Evolutionary conservation across 805 yeast genomes (phyloP), one percentile per base, ranked within the genome.

Genomic region (Ogataea saltuana): DNA sequence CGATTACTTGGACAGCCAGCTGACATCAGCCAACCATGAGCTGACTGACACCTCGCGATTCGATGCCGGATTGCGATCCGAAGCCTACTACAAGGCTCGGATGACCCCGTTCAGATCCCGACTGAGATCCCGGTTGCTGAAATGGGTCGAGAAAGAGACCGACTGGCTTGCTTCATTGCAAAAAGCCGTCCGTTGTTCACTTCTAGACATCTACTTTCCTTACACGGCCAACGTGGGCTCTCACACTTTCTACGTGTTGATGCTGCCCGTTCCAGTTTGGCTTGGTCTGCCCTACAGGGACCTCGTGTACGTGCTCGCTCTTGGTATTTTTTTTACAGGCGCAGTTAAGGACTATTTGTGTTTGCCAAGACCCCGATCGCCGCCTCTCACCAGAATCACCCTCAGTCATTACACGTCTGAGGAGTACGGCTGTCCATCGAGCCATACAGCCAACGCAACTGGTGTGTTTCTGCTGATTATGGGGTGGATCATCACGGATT

Each of bases 381-480:
- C 99, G 1, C 98, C 99, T 0, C 64, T 91, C 31, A 87, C 83
- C 58, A 74, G 99, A 55, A 81, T 91, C 53, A 89, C 98, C 8
- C 76, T 91, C 80, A 82, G 90, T 45, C 83, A 85, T n/a, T 87
- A 88, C 52, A 93, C 98, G 0, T 78, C 95, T 3, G 80, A 84
- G 55, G 99, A 91, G 62, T 91, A 91, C 63, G 99, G 99, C 3
- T 88, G 90, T 55, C 99, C 98, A 1, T 80, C 89, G 30, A 83
- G 95, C 3, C 99, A 91, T 63, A 76, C 91, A n/a, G 95, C 97
- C 25, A 93, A 91, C 64, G 97, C 97, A 4, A 81, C 95, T 0
- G 84, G 88, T 0, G 95, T 87, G 3, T 77, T 87, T 0, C 55
- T 88, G 20, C 65, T 83, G 20, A 46, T 80, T 22, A 42, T 69